Base-by-base conservation (phyloP, 805 yeast genomes). In the Metschnikowia cubensis region DNA sequence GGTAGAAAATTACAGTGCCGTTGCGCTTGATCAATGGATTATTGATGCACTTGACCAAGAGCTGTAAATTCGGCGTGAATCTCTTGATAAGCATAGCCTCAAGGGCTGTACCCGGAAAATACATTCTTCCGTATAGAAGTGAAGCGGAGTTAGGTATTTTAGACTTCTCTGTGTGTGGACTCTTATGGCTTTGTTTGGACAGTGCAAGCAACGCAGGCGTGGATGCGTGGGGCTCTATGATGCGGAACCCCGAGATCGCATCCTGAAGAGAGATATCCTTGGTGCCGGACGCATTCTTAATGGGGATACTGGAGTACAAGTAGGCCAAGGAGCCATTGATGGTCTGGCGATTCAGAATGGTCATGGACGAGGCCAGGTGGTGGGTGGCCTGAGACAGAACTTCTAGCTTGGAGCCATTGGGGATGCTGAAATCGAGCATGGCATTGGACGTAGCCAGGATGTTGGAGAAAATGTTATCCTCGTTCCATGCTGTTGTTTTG, bases 311-410 rank as follows among this genome's bases (percentile, higher is more conserved):
- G 14, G 90, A 77, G 68, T 87, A 90, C 10, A 90, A 63, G 63
- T 92, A 92, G 0, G 96, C 83, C 29, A 92, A 61, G 0, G 96
- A 85, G 1, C 98, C 97, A 57, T 84, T 83, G 37, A 94, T 78
- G 2, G 77, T 67, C 34, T 81, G 83, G 34, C 76, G 64, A 57
- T 84, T 86, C 35, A 87, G 77, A 13, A 92, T 71, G 7, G 87
- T 80, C 57, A 89, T 78, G 14, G 89, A 82, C 21, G 89, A 83
- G 47, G 87, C 89, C 56, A 88, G 83, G 58, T 80, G 69, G 2
- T 77, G 79, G 0, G 96, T 76, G 1, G 94, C 74, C 58, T 82
- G 83, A 33, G 91, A 81, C 1, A 94, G 81, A 3, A 89, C 72
- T 52, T 80, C 84, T 47, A 92, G 63, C 50, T 77, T 77, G 35